Percentiles rank a stretch among this genome's conserved stretches.
These are phyloP conservation scores for Chaetomiaceae sp. DNA, from an alignment of 2,329 filamentous ascomycete genomes.

Conservation along the genomic window DNA sequence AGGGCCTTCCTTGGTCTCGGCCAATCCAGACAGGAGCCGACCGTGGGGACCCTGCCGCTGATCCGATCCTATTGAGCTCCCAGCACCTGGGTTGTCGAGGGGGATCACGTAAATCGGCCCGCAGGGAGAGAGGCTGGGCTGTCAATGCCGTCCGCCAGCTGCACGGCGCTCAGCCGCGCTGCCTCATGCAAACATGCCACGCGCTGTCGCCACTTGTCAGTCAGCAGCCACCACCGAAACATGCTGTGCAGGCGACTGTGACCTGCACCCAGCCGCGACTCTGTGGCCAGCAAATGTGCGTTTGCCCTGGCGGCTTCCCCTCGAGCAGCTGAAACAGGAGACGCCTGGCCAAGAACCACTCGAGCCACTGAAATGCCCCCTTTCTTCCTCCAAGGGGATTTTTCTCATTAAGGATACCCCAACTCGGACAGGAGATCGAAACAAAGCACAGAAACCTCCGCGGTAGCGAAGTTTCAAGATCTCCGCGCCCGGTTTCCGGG, in stretches of 20 bases:
- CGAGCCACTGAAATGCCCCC: not conserved
- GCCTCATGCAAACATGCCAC: not conserved
- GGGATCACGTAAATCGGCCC: constrained; percentile 6
- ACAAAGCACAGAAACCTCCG: not conserved
- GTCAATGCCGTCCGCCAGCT: constrained; percentile 1
- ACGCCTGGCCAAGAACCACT: constrained; percentile 4
- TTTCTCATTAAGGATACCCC: not conserved
- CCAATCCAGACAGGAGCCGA: not conserved
- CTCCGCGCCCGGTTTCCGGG: constrained; percentile 1
- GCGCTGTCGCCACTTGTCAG: not conserved
- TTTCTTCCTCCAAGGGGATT: not conserved
- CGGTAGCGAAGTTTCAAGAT: constrained; percentile 10
- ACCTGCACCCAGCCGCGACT: too few species aligned
- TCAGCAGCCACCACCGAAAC: constrained; percentile 7
- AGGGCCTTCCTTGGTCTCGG: not conserved
- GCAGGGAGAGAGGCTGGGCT: not conserved
- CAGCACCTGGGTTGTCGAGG: not conserved
- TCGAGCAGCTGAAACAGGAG: constrained; percentile 15
- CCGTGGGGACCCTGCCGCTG: not conserved
- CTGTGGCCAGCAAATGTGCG: constrained; percentile 4
- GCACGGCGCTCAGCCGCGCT: not conserved
- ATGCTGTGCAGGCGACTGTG: not conserved
- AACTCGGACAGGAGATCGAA: not conserved
- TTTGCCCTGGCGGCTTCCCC: not conserved
- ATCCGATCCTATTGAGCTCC: too few species aligned